Conservation (phyloP, 2,329 filamentous ascomycete species). For the Lizonia empirigonia region DNA sequence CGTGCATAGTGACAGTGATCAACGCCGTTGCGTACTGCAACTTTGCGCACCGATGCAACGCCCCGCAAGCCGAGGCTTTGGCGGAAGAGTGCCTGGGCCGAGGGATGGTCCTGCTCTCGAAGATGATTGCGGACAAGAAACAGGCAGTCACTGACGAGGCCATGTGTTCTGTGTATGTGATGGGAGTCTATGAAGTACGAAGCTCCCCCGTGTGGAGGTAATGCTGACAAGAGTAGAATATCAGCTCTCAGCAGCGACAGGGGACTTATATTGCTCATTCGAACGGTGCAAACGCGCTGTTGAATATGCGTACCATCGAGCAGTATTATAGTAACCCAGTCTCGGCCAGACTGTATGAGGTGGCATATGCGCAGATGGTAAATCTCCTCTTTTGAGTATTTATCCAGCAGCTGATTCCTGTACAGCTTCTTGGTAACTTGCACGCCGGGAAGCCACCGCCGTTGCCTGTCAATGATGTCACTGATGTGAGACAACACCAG, state of each 20-base stretch:
- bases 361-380: slow-evolving; percentile 36
- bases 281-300: slow-evolving; percentile 35
- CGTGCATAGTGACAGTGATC: slow-evolving; percentile 30
- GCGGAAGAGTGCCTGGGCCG: slow-evolving; percentile 33
- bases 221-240: slow-evolving; percentile 23
- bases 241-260: slow-evolving; percentile 26
- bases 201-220: too few relatives aligned
- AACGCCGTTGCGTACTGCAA: slow-evolving; percentile 39
- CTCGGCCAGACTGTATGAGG: slow-evolving; percentile 37
- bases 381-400: slow-evolving; percentile 1
- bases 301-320: slow-evolving; percentile 34
- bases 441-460: slow-evolving; percentile 32
- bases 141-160: slow-evolving; percentile 29
- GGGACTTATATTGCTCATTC: slow-evolving; percentile 35
- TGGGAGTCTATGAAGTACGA: slow-evolving; percentile 39
- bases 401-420: slow-evolving; percentile 30
- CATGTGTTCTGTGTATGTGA: slow-evolving; percentile 36
- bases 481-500: slow-evolving; percentile 18
- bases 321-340: slow-evolving; percentile 32
- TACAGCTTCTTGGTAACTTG: slow-evolving; percentile 35
- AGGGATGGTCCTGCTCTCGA: slow-evolving; percentile 30
- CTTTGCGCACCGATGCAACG: slow-evolving; percentile 33
- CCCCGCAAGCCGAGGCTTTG: slow-evolving; percentile 27
- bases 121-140: slow-evolving; percentile 30
- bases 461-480: slow-evolving; percentile 27